phyloP scores from a whole-genome alignment of 176 grass and related monocot genomes.

The Oryza nivara region DNA sequence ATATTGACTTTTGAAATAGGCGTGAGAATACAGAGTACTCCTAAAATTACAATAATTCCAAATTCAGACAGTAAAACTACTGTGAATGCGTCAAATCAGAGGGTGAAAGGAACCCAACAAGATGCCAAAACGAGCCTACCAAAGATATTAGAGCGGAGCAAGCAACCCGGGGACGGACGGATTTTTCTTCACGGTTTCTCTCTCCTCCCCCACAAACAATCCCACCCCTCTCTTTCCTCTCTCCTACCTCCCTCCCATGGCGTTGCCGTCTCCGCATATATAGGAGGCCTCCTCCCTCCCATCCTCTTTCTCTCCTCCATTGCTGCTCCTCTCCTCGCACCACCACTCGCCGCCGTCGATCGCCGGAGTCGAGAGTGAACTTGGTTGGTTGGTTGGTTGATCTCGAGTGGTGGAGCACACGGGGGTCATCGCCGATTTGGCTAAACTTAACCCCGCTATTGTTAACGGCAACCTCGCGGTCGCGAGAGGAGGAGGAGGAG shows the following conservation, averaged over 20 bases:
- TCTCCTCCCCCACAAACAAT: constrained; percentile 37
- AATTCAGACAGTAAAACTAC: background rate
- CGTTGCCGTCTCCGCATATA: constrained; percentile 34
- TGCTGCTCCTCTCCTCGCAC: background rate
- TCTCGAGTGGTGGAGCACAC: background rate
- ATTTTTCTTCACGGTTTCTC: constrained; percentile 16
- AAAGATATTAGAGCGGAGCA: background rate
- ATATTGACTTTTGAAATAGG: too few relatives aligned
- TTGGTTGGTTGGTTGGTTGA: background rate
- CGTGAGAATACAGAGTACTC: too few relatives aligned
- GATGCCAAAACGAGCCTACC: background rate
- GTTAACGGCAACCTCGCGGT: constrained; percentile 13
- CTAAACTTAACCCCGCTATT: constrained; percentile 32
- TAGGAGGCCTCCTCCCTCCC: constrained; percentile 11
- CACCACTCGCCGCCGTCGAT: background rate
- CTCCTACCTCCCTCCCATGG: constrained; percentile 33
- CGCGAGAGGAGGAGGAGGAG: background rate
- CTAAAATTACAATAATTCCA: background rate
- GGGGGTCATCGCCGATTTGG: background rate
- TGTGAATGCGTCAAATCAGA: background rate
- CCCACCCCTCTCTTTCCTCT: constrained; percentile 19
- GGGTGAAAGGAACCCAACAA: constrained; percentile 4
- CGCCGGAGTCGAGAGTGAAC: background rate
- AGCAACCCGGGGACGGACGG: background rate
- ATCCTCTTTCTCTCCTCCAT: background rate